phyloP scores from a whole-genome alignment of 768 basidiomycete genomes.

The Lactarius evosmus region DNA sequence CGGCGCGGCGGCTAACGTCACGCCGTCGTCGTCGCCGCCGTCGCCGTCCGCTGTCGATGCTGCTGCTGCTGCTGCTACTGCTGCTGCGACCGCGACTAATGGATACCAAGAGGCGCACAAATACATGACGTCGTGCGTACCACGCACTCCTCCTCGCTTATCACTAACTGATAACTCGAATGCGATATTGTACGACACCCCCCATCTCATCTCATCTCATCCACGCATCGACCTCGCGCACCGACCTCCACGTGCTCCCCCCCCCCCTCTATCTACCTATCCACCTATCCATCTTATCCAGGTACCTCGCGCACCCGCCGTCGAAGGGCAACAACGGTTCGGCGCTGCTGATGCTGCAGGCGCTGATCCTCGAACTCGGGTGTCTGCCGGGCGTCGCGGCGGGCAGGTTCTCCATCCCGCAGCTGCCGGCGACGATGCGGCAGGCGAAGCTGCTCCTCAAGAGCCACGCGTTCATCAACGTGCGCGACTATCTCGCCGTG shows the following conservation, averaged over 20 bases:
- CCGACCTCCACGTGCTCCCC: not conserved
- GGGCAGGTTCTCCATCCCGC: slow-evolving; percentile 39
- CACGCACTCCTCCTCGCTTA: not conserved
- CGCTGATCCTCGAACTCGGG: slow-evolving; percentile 76
- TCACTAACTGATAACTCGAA: not conserved
- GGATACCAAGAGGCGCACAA: slow-evolving; percentile 56
- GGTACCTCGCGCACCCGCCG: slow-evolving; percentile 52
- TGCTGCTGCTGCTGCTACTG: not conserved
- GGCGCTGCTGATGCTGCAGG: slow-evolving; percentile 63
- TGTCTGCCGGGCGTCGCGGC: slow-evolving; percentile 29
- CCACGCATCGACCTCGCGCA: too few species aligned
- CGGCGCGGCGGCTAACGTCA: not conserved
- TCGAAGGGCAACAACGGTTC: slow-evolving; percentile 41
- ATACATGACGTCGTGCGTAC: slow-evolving; percentile 60
- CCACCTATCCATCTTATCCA: too few species aligned
- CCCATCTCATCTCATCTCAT: not conserved
- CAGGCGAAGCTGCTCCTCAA: slow-evolving; percentile 68
- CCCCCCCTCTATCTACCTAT: slow-evolving; percentile 19
- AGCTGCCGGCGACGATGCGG: slow-evolving; percentile 57
- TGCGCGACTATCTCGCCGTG: slow-evolving; percentile 67
- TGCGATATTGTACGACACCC: too few species aligned
- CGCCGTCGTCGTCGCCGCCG: not conserved
- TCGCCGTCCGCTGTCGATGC: not conserved
- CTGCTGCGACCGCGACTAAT: slow-evolving; percentile 10
- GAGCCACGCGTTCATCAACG: slow-evolving; percentile 63